Conservation (phyloP, 768 basidiomycete genomes). For the Mrakia gelida region DNA sequence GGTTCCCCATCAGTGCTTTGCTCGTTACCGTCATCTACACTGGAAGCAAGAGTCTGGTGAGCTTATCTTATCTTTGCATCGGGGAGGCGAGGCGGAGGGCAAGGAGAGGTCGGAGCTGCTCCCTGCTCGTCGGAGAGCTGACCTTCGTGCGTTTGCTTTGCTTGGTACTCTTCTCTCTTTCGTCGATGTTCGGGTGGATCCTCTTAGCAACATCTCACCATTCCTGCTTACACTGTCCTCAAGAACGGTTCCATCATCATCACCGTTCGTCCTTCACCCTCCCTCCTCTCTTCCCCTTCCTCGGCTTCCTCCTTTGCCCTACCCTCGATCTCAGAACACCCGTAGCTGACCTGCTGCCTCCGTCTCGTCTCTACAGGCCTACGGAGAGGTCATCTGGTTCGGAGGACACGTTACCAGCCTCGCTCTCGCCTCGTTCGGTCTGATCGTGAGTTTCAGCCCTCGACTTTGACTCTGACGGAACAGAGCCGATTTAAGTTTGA, state of each 20-base stretch:
- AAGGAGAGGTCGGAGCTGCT: background rate
- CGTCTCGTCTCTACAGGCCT: conserved; percentile 57
- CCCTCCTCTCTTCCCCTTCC: background rate
- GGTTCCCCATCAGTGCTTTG: conserved; percentile 91
- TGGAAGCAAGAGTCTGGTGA: conserved; percentile 89
- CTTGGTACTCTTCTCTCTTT: background rate
- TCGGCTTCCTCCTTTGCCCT: background rate
- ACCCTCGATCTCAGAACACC: background rate
- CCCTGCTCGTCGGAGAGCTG: background rate
- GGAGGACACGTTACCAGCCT: conserved; percentile 80
- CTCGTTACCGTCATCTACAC: conserved; percentile 96
- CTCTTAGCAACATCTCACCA: conserved; percentile 84
- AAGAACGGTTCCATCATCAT: conserved; percentile 99
- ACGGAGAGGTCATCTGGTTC: conserved; percentile 97
- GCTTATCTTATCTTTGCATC: conserved; percentile 41
- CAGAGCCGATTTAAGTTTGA: background rate
- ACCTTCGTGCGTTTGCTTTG: background rate
- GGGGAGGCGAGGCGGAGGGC: too few relatives aligned
- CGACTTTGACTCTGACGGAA: background rate
- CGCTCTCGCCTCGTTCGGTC: conserved; percentile 79
- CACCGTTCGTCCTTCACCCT: conserved; percentile 58
- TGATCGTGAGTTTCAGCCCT: conserved; percentile 63
- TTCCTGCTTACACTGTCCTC: conserved; percentile 98
- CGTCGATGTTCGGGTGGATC: too few relatives aligned
- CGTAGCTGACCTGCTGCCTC: background rate